Evolutionary conservation across 768 basidiomycete species (phyloP), one percentile per base, ranked within the genome.

Genomic region (Hemileccinum rubropunctum): DNA sequence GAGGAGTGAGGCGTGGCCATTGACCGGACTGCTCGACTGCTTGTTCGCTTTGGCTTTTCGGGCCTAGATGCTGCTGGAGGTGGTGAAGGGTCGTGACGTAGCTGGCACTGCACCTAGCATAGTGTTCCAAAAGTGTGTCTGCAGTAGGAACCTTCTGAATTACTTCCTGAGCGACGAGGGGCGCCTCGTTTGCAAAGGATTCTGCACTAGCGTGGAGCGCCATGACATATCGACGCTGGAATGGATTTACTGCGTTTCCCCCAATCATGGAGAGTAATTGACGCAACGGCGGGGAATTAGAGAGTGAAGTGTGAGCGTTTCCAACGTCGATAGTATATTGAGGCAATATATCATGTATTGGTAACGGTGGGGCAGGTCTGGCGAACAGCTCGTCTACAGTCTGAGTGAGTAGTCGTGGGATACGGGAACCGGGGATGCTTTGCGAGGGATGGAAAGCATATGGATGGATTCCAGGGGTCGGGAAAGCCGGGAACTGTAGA

Each of bases 1-100:
- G 58, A 7, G 54, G 26, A 13, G 69, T 68, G 11, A 70, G 41
- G 15, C 64, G 60, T 6, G 74, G 74, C 72, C 73, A 74, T 45
- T 68, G 55, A n/a, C 64, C 64, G 4, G 57, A 41, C 11, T 33
- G 32, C 13, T 36, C 14, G 5, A 62, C 11, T 3, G 57, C 52
- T 2, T 39, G 34, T 44, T 66, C 64, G 5, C 47, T 34, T 12
- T 17, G 21, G 21, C 26, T 58, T 12, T 14, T 23, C 6, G 62
- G 58, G 54, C 10, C 58, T 47, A 57, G 48, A 34, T 20, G 11
- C 4, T 28, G 6, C 26, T 14, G 17, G 27, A 62, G 35, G 9
- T 18, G 5, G 6, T 20, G 20, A 9, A 60, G 40, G 11, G 28
- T n/a, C 3, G 43, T 20, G 10, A 36, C 17, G 23, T 51, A 58